Base-by-base conservation (phyloP, 306 rosid genomes). In the Chamaecrista fasciculata region DNA sequence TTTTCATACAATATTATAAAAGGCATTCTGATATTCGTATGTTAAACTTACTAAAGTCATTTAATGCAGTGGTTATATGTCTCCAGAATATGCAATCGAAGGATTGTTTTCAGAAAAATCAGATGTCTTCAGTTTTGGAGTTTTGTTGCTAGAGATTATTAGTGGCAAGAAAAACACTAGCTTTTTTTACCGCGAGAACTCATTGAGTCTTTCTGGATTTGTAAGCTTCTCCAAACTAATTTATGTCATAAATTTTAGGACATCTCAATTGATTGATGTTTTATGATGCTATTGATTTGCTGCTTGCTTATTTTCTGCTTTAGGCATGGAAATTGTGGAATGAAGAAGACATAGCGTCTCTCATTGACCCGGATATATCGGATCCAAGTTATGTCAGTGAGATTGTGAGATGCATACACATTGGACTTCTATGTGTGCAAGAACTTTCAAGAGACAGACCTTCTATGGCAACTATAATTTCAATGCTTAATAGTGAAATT, bases 21-120 rank as follows among this genome's bases (percentile, higher is more conserved):
- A 24, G 69, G 80, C 34, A 69, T 76, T 33, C 76, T 72, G 4
- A 67, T 77, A 2, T 46, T 77, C 15, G 21, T 70, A 8, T 20
- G 58, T 0, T 69, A 66, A 31, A 71, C 58, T 47, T n/a, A 1
- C 64, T 6, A 61, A 70, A 29, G 56, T n/a, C n/a, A n/a, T n/a
- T n/a, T n/a, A n/a, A n/a, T n/a, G n/a, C n/a, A n/a, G n/a, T n/a
- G n/a, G n/a, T n/a, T n/a, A n/a, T n/a, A n/a, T n/a, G n/a, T n/a
- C n/a, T n/a, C n/a, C n/a, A n/a, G n/a, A n/a, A n/a, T n/a, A n/a
- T n/a, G n/a, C n/a, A n/a, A n/a, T n/a, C n/a, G n/a, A n/a, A n/a
- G n/a, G n/a, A n/a, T n/a, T n/a, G n/a, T n/a, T n/a, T n/a, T n/a
- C n/a, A n/a, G n/a, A n/a, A n/a, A n/a, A n/a, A n/a, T n/a, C n/a